Evolutionary conservation across 1,139 yeast genomes (phyloP).

Genomic region (Wickerhamiella pararugosa): DNA sequence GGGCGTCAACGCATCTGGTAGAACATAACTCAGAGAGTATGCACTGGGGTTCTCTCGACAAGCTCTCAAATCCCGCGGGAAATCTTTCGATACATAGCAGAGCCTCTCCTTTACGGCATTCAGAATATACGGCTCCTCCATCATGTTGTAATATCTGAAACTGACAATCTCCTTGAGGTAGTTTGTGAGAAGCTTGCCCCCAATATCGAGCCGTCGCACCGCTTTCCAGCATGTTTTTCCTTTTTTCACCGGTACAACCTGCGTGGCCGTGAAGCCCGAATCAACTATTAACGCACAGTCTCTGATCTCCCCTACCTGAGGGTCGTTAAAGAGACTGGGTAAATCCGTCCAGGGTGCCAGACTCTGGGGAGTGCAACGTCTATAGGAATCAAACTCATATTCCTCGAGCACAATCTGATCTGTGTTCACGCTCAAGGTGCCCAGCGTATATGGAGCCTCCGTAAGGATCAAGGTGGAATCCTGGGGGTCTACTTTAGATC

Average conservation of each 20-base stretch:
- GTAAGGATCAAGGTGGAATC: slow-evolving; percentile 43
- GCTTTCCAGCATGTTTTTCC: slow-evolving; percentile 73
- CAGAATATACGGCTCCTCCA: slow-evolving; percentile 76
- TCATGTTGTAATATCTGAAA: slow-evolving; percentile 83
- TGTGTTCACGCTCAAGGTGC: slow-evolving; percentile 67
- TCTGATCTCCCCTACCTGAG: slow-evolving; percentile 17
- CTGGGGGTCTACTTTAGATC: slow-evolving; percentile 27
- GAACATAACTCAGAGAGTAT: slow-evolving; percentile 44
- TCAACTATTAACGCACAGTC: slow-evolving; percentile 76
- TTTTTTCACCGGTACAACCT: slow-evolving; percentile 71
- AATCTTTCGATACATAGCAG: slow-evolving; percentile 59
- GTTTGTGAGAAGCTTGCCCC: slow-evolving; percentile 76
- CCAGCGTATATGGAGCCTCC: slow-evolving; percentile 72
- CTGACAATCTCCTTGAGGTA: slow-evolving; percentile 71
- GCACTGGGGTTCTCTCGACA: slow-evolving; percentile 21
- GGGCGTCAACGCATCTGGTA: slow-evolving; percentile 74
- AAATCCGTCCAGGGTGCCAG: slow-evolving; percentile 51
- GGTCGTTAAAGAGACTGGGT: slow-evolving; percentile 12
- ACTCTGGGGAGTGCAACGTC: slow-evolving; percentile 48
- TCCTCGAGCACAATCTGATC: slow-evolving; percentile 94
- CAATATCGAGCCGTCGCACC: slow-evolving; percentile 59
- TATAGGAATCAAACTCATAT: slow-evolving; percentile 59
- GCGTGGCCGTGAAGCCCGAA: slow-evolving; percentile 76
- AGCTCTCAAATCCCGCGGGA: slow-evolving; percentile 36
- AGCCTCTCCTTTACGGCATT: slow-evolving; percentile 76